Percentiles rank a stretch among this genome's conserved stretches.
Conservation (phyloP, 2,329 filamentous ascomycete genomes). For the Beauveria sp. region DNA sequence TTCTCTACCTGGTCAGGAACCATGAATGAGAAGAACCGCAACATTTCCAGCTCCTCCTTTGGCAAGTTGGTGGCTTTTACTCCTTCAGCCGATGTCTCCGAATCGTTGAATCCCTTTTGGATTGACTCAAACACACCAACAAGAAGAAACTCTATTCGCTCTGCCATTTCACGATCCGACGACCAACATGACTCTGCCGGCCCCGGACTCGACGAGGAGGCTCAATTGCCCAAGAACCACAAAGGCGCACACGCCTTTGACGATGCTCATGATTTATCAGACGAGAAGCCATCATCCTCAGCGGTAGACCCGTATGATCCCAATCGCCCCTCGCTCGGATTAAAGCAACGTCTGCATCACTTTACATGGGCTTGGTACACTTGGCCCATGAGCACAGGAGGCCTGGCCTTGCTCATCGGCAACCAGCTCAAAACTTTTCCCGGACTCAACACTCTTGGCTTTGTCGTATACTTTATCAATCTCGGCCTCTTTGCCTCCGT, state of each 20-base stretch:
- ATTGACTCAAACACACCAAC: slow-evolving; percentile 6
- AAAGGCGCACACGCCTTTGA: neutral
- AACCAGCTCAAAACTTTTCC: slow-evolving; percentile 57
- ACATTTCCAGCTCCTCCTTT: neutral
- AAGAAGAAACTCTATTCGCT: slow-evolving; percentile 2
- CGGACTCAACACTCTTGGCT: slow-evolving; percentile 56
- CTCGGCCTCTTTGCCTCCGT: slow-evolving; percentile 55
- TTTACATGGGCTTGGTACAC: slow-evolving; percentile 71
- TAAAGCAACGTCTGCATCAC: slow-evolving; percentile 43
- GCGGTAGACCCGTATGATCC: slow-evolving; percentile 13
- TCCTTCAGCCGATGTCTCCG: neutral
- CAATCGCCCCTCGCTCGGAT: slow-evolving; percentile 27
- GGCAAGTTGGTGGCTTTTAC: neutral
- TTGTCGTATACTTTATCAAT: slow-evolving; percentile 61
- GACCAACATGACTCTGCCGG: neutral
- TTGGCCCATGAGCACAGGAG: slow-evolving; percentile 67
- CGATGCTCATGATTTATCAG: neutral
- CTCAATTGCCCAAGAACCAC: neutral
- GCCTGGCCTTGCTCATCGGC: slow-evolving; percentile 56
- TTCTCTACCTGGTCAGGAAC: neutral
- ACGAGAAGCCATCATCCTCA: neutral
- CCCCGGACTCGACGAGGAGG: neutral
- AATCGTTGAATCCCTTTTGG: neutral
- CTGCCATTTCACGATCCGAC: neutral
- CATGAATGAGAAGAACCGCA: slow-evolving; percentile 4